Conservation (phyloP, 768 basidiomycete species). For the Suillus luteus region DNA sequence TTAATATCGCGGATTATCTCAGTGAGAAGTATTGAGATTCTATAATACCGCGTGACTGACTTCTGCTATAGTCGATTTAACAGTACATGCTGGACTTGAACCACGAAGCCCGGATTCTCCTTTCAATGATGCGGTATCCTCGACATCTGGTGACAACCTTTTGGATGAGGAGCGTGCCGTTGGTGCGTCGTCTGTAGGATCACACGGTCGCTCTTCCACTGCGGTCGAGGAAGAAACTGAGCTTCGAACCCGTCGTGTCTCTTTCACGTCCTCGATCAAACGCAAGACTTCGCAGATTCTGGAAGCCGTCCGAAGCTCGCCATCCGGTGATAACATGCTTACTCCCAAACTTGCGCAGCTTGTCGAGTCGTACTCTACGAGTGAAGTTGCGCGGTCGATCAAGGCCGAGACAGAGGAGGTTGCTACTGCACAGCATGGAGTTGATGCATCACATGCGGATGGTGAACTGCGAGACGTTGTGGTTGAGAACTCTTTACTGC, state of each 20-base stretch:
- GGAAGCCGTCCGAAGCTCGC: conserved; percentile 49
- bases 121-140: conserved; percentile 47
- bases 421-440: conserved; percentile 21
- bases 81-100: conserved; percentile 56
- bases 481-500: conserved; percentile 64
- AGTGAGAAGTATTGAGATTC: conserved; percentile 54
- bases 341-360: conserved; percentile 65
- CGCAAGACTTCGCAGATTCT: conserved; percentile 75
- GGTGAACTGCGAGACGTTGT: conserved; percentile 64
- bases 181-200: conserved; percentile 43
- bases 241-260: conserved; percentile 46
- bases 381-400: conserved; percentile 65
- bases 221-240: conserved; percentile 51
- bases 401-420: conserved; percentile 59
- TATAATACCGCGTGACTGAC: background rate
- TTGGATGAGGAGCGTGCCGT: conserved; percentile 74
- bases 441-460: conserved; percentile 27
- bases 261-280: conserved; percentile 57
- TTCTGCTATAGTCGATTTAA: conserved; percentile 61
- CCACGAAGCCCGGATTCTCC: conserved; percentile 35
- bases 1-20: conserved; percentile 95
- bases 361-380: conserved; percentile 70
- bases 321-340: conserved; percentile 32
- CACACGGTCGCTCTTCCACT: conserved; percentile 35
- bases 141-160: conserved; percentile 45